Evolutionary conservation across 1,284 basidiomycete species (phyloP), one percentile per base, ranked within the genome.

Genomic region (Puccinia polysora): DNA sequence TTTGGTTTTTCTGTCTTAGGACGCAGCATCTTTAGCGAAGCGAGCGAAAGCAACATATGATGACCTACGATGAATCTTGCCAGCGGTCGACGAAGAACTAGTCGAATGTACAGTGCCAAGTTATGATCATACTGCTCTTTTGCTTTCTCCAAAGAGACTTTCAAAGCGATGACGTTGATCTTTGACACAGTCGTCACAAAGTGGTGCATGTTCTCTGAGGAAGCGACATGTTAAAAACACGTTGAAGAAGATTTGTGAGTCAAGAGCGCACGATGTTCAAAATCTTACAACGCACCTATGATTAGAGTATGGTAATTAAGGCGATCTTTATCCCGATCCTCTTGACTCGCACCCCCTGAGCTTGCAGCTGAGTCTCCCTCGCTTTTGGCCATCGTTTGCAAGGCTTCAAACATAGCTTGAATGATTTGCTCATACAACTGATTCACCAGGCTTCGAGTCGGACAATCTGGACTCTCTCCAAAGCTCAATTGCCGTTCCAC

Each of bases 231-330:
- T 45, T 36, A 43, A 7, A 55, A n/a, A 45, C 15, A 28, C 14
- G 36, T 38, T 20, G 10, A n/a, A 38, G 56, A 18, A 30, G 38
- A 18, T 18, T 43, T 43, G 40, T 18, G 36, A 40, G 23, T 4
- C 32, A 47, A 40, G 32, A 45, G 38, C 20, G 45, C 10, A 50
- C 10, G 25, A 60, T 67, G 23, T 65, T 23, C 18, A 64, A 56
- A 18, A 20, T 23, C 32, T 12, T 56, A 40, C n/a, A 40, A 83
- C 88, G 77, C 76, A 92, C 92, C 92, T 74, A 97, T 91, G 75
- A 98, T 84, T 77, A 97, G 88, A 75, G 97, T 91, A 78, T 96
- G 90, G 77, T 94, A 96, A 79, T 97, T 97, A 67, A 97, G 84
- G 78, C 95, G 91, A 0, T 92, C 92, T 80, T 98, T 98, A 81